Evolutionary conservation across 176 grass and related monocot species (phyloP).

Genomic region (Themeda triandra): DNA sequence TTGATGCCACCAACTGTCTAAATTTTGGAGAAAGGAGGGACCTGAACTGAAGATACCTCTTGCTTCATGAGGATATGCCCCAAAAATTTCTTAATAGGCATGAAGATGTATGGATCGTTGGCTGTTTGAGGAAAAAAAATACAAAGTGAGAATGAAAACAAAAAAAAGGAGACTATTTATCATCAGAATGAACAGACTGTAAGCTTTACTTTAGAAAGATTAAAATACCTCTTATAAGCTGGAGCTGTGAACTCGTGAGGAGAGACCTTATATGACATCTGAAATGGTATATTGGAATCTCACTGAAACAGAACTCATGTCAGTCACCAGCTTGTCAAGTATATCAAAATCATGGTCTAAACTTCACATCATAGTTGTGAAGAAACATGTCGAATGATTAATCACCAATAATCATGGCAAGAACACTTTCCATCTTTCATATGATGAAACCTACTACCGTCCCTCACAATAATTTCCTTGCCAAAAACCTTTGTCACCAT

Average conservation of each 20-base stretch:
- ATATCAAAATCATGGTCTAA: neutral
- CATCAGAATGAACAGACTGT: too few species aligned
- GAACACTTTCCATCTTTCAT: constrained; percentile 65
- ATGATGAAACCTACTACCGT: constrained; percentile 78
- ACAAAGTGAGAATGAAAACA: neutral
- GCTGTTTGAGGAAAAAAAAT: neutral
- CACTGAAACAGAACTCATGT: neutral
- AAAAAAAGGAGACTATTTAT: neutral
- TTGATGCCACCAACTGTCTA: too few species aligned
- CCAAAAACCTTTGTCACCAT: constrained; percentile 65
- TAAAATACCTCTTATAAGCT: constrained; percentile 6
- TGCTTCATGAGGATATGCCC: neutral
- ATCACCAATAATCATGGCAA: constrained; percentile 72
- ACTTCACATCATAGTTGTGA: neutral
- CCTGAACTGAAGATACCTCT: too few species aligned
- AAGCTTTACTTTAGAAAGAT: too few species aligned
- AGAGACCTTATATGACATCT: neutral
- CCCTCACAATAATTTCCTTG: constrained; percentile 67
- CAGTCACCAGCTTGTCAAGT: neutral
- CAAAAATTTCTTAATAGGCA: neutral
- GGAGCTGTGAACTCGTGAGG: neutral
- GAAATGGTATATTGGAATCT: neutral
- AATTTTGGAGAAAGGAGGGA: too few species aligned
- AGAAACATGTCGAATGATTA: neutral
- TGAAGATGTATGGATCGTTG: neutral